Base-by-base conservation (phyloP, 805 yeast species). In the Saccharomyces jurei region DNA sequence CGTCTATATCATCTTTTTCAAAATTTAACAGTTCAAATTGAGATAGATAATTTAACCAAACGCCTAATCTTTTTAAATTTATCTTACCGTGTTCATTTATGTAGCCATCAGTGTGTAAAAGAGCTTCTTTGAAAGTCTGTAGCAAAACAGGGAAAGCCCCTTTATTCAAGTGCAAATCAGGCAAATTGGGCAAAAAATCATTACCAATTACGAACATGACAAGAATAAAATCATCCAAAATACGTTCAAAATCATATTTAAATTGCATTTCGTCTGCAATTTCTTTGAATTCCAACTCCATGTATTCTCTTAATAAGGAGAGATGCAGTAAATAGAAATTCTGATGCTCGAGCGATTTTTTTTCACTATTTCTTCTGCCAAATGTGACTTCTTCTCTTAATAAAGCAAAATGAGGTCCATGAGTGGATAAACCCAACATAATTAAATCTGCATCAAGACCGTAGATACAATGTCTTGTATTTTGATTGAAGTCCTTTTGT, bases 361-460 rank as follows among this genome's bases (percentile, higher is more conserved):
- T 51, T 28, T 51, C 27, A 27, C 59, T 56, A 52, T 70, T 71
- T 55, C 66, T 70, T 58, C 75, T 73, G 30, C 97, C 97, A 74
- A 94, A 94, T 0, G 81, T 79, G 25, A 95, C 99, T 71, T 94
- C 98, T 74, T 94, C 99, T 77, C 99, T 85, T 59, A 94, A 77
- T 55, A 94, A 73, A 11, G 96, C 88, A 69, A 91, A 89, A 71
- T 92, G 97, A n/a, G 97, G 96, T 60, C 89, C 97, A 67, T 92
- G 98, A 26, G 89, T 83, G 0, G 89, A 86, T 52, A 92, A 77
- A 17, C 97, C 97, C 69, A 92, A 78, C 87, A 92, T 89, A 63
- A 92, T 92, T 64, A 92, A 77, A 76, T 92, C 98, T 17, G 98
- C 98, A 74, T 92, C 98, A 64, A 92, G 77, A 52, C 98, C 98